Percentiles rank a stretch among this genome's conserved stretches.
phyloP scores from a whole-genome alignment of 1,284 basidiomycete species.

The Jaminaea rosea region DNA sequence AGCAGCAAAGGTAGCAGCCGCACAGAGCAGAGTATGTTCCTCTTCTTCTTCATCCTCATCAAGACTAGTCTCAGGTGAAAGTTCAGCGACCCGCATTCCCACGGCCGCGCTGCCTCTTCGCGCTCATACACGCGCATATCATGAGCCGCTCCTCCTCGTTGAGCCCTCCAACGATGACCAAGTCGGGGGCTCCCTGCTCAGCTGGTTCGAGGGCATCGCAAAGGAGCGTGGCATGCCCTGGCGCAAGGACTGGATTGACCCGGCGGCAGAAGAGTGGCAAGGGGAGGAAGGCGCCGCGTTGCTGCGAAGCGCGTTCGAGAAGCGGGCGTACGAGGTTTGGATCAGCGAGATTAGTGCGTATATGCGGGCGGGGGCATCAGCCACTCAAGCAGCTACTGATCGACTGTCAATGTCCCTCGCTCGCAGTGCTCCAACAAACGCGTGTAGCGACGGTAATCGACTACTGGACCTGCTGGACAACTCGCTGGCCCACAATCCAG shows the following conservation, averaged over 20 bases:
- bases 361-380: neutral
- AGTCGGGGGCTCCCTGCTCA: conserved; percentile 26
- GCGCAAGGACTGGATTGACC: conserved; percentile 58
- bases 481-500: conserved; percentile 43
- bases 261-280: conserved; percentile 1
- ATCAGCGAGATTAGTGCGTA: conserved; percentile 67
- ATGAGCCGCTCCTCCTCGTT: conserved; percentile 25
- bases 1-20: too few species aligned
- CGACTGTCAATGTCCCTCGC: neutral
- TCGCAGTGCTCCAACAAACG: conserved; percentile 78
- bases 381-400: neutral
- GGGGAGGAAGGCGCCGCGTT: conserved; percentile 44
- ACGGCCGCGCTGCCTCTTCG: conserved; percentile 4
- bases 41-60: too few species aligned
- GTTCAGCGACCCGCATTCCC: too few species aligned
- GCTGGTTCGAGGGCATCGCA: conserved; percentile 63
- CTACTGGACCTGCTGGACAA: conserved; percentile 42
- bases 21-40: too few species aligned
- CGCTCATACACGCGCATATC: conserved; percentile 17
- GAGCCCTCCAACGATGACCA: neutral
- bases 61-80: too few species aligned
- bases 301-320: conserved; percentile 50
- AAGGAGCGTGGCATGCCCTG: conserved; percentile 70
- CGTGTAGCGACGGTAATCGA: conserved; percentile 48
- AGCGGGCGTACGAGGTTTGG: conserved; percentile 58